phyloP scores from a whole-genome alignment of 805 yeast species.

The Candida sonorensis region DNA sequence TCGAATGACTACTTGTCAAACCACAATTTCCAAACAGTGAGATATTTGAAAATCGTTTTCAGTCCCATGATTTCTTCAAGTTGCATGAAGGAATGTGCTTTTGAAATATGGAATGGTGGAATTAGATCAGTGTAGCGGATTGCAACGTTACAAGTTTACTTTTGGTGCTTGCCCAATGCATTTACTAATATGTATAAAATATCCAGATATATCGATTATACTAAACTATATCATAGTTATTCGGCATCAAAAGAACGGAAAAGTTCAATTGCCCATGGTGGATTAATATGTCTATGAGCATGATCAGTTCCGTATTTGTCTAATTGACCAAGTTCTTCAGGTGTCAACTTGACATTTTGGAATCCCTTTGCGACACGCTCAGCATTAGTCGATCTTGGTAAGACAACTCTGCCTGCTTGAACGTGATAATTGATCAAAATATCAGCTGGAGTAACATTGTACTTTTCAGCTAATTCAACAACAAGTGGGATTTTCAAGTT shows the following conservation, averaged over 20 bases:
- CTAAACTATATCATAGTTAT: too few relatives aligned
- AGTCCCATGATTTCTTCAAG: conserved; percentile 20
- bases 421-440: conserved; percentile 60
- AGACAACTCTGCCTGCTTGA: conserved; percentile 49
- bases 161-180: too few relatives aligned
- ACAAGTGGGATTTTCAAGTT: conserved; percentile 45
- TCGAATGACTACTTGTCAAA: conserved; percentile 26
- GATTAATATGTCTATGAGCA: conserved; percentile 26
- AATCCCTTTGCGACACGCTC: conserved; percentile 45
- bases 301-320: conserved; percentile 23
- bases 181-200: too few relatives aligned
- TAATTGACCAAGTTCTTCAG: conserved; percentile 30
- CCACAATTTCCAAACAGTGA: conserved; percentile 25
- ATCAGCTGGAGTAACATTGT: conserved; percentile 46
- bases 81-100: conserved; percentile 13
- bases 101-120: conserved; percentile 34
- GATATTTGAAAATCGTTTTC: conserved; percentile 24
- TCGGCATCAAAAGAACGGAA: too few relatives aligned
- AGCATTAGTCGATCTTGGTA: conserved; percentile 70
- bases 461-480: conserved; percentile 47
- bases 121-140: conserved; percentile 16
- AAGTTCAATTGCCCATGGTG: conserved; percentile 27
- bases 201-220: too few relatives aligned
- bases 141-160: too few relatives aligned
- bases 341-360: conserved; percentile 29